Evolutionary conservation across 306 rosid genomes (phyloP).

Genomic region (Vigna unguiculata): DNA sequence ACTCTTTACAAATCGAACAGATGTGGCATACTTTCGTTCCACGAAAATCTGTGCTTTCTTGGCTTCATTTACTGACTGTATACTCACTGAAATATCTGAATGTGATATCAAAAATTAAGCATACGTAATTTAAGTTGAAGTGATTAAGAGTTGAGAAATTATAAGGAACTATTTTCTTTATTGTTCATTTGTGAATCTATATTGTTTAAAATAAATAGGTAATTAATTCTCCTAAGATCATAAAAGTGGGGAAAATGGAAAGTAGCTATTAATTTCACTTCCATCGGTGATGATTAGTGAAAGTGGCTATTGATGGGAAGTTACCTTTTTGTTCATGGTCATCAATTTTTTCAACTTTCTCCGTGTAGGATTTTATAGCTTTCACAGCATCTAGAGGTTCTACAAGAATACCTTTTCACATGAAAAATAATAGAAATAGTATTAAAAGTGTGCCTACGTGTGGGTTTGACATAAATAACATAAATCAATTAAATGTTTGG

Average conservation of each 20-base stretch:
- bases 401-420: constrained; percentile 15
- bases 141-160: too few relatives aligned
- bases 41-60: not conserved
- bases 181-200: too few relatives aligned
- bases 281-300: too few relatives aligned
- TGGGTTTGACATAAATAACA: too few relatives aligned
- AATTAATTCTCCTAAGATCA: too few relatives aligned
- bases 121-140: too few relatives aligned
- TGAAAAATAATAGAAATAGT: not conserved
- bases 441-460: not conserved
- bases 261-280: too few relatives aligned
- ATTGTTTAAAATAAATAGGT: too few relatives aligned
- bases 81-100: not conserved
- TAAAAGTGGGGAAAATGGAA: too few relatives aligned
- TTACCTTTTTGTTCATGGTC: not conserved
- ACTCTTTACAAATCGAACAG: not conserved
- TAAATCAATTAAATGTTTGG: not conserved
- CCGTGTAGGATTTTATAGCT: not conserved
- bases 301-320: not conserved
- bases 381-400: not conserved
- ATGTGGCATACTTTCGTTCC: not conserved
- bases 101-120: too few relatives aligned
- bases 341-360: not conserved
- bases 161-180: too few relatives aligned
- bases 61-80: not conserved